Evolutionary conservation across 495 filamentous ascomycete species (phyloP), one percentile per base, ranked within the genome.

Genomic region (Neurospora hispaniola): DNA sequence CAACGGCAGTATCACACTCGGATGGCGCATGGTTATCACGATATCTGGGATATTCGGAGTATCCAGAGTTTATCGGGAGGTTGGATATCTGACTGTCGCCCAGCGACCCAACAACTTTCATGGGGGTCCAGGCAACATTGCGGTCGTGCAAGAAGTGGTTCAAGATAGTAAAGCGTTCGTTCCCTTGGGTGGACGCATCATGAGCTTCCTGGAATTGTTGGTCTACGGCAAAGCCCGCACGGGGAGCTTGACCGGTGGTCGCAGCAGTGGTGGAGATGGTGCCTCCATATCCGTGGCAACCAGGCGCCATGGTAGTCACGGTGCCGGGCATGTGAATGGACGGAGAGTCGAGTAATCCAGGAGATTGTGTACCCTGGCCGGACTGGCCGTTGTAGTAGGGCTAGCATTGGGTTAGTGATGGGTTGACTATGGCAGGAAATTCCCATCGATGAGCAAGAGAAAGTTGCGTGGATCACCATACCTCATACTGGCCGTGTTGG

Each of bases 1-100:
- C 85, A 44, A 80, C 82, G 71, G 88, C 82, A 27, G 87, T 88
- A 41, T 85, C 89, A 62, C 81, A 83, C 71, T 92, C 90, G 4
- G 89, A 91, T 10, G 80, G 79, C 14, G 79, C 81, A 18, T 77
- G 70, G 41, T 71, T 74, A 43, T 75, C 78, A 31, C 78, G 76
- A 48, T 76, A 80, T 16, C 43, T 40, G 42, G 9, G 41, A 70
- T 75, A 74, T 12, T 35, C 62, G 11, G 41, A 5, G 41, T 42
- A 73, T 18, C 23, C 54, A 38, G 46, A 4, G 10, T 27, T 43
- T 59, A 69, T n/a, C 39, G 44, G 18, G 43, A 18, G 35, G 12
- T 18, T 23, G 9, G 43, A 11, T 9, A n/a, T 35, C 3, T 31
- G 71, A 5, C 31, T 71, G 54, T 5, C 18, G 1, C 48, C 20